Conservation (phyloP, 441 rosid genomes). For the Bruguiera hainesii region DNA sequence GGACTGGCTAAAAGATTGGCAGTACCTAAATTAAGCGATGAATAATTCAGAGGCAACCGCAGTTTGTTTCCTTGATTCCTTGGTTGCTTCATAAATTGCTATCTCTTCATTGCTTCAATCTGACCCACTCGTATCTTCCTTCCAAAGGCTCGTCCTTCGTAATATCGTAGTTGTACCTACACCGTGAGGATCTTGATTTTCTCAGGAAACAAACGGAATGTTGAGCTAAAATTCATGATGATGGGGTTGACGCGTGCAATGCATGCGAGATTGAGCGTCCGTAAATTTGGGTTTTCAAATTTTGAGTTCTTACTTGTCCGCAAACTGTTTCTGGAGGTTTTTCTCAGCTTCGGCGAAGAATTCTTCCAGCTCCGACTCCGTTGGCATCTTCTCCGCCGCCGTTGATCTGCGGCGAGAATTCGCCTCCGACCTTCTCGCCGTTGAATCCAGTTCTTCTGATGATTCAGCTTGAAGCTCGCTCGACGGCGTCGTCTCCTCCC, state of each 20-base stretch:
- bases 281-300: not conserved
- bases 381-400: constrained; percentile 40
- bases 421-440: constrained; percentile 32
- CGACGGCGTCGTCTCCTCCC: constrained; percentile 45
- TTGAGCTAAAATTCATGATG: not conserved
- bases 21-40: constrained; percentile 2
- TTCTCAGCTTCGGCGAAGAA: constrained; percentile 66
- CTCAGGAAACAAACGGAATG: constrained; percentile 17
- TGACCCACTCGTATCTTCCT: constrained; percentile 83
- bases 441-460: constrained; percentile 34
- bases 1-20: not conserved
- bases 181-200: constrained; percentile 7
- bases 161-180: constrained; percentile 81
- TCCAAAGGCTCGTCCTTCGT: constrained; percentile 67
- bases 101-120: constrained; percentile 30
- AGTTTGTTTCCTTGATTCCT: no score
- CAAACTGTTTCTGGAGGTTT: constrained; percentile 36
- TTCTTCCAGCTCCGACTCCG: constrained; percentile 56
- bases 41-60: constrained; percentile 2
- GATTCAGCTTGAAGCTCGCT: constrained; percentile 33
- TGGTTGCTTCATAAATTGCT: not conserved
- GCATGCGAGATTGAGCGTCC: constrained; percentile 3
- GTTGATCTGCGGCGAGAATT: constrained; percentile 34
- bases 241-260: not conserved
- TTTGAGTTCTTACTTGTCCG: constrained; percentile 49